Base-by-base conservation (phyloP, 192 early-diverging fungal species). In the Umbelopsis sp. region DNA sequence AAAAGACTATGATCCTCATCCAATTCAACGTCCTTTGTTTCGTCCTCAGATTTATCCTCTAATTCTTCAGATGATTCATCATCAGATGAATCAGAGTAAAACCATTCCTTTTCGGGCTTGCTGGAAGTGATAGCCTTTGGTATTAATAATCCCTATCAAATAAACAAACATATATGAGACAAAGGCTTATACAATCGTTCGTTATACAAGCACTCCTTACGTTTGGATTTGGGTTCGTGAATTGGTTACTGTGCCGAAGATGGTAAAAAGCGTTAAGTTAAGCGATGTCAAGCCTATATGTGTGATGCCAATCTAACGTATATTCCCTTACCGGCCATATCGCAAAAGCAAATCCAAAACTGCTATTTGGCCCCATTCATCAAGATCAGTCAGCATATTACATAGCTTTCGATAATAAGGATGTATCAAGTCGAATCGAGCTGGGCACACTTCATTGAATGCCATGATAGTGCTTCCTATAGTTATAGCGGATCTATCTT, bases 311-410 rank as follows among this genome's bases (percentile, higher is more conserved):
- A 20, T 65, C 17, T 1, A 65, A 24, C 17, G 24, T 22, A 7
- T 14, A 45, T 24, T 4, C 26, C 14, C 41, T 43, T 84, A 84
- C 83, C 88, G 85, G 56, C 88, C 93, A 83, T 99, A 99, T 11
- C 89, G 81, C 32, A 89, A 67, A 62, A 99, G 77, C 26, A 97
- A 73, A 41, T 88, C 89, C 44, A 96, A 73, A 31, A 96, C 90
- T 49, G 91, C 91, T 34, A 96, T 86, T 78, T 98, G 97, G 14
- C 92, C 94, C 98, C 98, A 99, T 78, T 98, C 94, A 83, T 99
- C 97, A 44, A 92, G 86, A 32, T 97, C 96, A 16, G 87, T 77
- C 25, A 99, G 78, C 87, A 95, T 83, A 43, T 78, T 78, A 75
- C 96, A 98, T 67, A 96, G 83, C 45, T 97, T 94, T 51, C 94